Conservation (phyloP, 2,329 filamentous ascomycete species). For the Sodiomyces alkalinus region DNA sequence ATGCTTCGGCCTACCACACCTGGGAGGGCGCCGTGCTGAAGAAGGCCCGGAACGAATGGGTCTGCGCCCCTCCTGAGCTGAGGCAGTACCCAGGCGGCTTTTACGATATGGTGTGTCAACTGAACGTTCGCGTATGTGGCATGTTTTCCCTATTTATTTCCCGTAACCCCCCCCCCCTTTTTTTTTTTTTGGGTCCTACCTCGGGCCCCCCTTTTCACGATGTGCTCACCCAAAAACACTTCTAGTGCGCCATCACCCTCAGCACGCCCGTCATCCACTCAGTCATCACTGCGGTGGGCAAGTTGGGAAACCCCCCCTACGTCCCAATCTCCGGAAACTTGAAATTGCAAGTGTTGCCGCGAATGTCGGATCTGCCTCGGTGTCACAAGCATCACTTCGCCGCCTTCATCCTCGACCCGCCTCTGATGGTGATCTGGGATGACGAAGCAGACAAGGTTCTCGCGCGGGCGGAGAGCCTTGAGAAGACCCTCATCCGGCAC, state of each 20-base stretch:
- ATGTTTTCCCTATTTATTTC: not conserved
- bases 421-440: conserved; percentile 47
- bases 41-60: conserved; percentile 31
- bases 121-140: conserved; percentile 38
- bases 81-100: conserved; percentile 28
- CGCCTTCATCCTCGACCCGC: conserved; percentile 45
- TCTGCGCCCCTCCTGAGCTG: conserved; percentile 17
- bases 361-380: conserved; percentile 37
- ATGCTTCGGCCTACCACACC: conserved; percentile 9
- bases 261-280: conserved; percentile 49
- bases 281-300: conserved; percentile 31
- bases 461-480: conserved; percentile 32
- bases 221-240: too few relatives aligned
- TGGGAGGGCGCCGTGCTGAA: conserved; percentile 42
- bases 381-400: conserved; percentile 52
- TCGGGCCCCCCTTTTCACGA: not conserved
- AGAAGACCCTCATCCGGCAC: conserved; percentile 37
- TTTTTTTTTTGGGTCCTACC: too few relatives aligned
- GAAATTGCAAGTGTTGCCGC: conserved; percentile 45
- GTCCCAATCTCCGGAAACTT: conserved; percentile 43
- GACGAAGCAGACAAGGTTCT: conserved; percentile 43
- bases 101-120: conserved; percentile 19
- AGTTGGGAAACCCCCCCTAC: conserved; percentile 26
- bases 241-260: conserved; percentile 50
- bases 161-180: not conserved